Evolutionary conservation across 2,329 filamentous ascomycete genomes (phyloP), one percentile per base, ranked within the genome.

Genomic region (Plectosphaerella cucumerina): DNA sequence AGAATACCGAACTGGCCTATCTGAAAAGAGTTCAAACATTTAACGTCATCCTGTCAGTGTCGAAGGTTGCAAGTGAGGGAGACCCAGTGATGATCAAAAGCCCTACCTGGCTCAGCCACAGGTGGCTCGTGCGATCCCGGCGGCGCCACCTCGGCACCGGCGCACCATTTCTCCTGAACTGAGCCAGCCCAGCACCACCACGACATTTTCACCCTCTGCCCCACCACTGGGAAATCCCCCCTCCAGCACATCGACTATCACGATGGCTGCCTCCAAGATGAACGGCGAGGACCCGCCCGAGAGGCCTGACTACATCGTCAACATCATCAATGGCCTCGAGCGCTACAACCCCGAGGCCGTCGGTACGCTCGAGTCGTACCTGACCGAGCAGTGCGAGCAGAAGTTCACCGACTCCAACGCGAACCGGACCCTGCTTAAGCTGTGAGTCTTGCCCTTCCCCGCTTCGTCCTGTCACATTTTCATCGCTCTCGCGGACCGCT

Each of bases 341-440:
- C 84, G 94, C 66, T 99, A 99, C 79, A 99, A 99, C 74, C 94
- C 94, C 41, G 94, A 99, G 78, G 96, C 94, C 48, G 96, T 95
- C 47, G 83, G 84, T 56, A 81, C 89, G 59, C 94, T 99, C 72
- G 93, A 99, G 80, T 87, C 90, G 70, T 99, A 99, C 74, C 87
- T 99, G 57, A 81, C 82, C 66, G 86, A 91, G 72, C 94, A 99
- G 76, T 99, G 94, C 79, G 93, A 97, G 74, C 86, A 89, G 72
- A 87, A 91, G 75, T 92, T 88, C 62, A 92, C 90, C 74, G 94
- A 99, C 74, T 90, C 87, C 79, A 97, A 97, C 74, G 91, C 94
- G 64, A 99, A 97, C 76, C 78, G 97, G 70, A 95, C 94, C 46
- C 77, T 99, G 58, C 71, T 99, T 74, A 99, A 99, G 78, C 82